phyloP scores from a whole-genome alignment of 1,284 basidiomycete species.

The Tilletiopsis washingtonensis region DNA sequence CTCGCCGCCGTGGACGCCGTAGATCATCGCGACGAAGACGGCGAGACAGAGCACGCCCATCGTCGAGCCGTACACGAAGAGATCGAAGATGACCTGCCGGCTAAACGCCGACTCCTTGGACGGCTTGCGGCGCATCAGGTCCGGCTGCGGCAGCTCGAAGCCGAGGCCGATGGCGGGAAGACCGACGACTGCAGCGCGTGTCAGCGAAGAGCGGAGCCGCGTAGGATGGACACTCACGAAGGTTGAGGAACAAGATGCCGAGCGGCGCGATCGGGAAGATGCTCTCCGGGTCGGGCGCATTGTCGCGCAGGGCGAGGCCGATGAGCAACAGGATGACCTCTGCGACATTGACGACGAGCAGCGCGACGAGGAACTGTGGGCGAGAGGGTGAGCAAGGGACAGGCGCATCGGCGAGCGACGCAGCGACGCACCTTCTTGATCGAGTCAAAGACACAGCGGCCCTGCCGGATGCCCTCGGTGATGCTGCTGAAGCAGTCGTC shows the following conservation, averaged over 20 bases:
- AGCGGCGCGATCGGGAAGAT: conserved; percentile 38
- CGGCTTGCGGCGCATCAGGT: conserved; percentile 35
- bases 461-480: conserved; percentile 34
- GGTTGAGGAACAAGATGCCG: conserved; percentile 38
- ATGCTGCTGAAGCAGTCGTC: conserved; percentile 40
- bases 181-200: too few relatives aligned
- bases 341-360: conserved; percentile 38
- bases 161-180: conserved; percentile 40
- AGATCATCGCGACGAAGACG: conserved; percentile 38
- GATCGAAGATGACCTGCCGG: conserved; percentile 31
- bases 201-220: too few relatives aligned
- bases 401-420: too few relatives aligned
- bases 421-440: too few relatives aligned
- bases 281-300: conserved; percentile 17
- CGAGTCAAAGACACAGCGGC: conserved; percentile 39
- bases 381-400: too few relatives aligned
- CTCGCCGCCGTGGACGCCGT: conserved; percentile 25
- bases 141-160: conserved; percentile 27
- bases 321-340: conserved; percentile 37
- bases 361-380: conserved; percentile 36
- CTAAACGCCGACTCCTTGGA: conserved; percentile 29
- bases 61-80: conserved; percentile 31
- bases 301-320: conserved; percentile 34
- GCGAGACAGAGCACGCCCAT: conserved; percentile 38
- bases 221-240: too few relatives aligned